Evolutionary conservation across 176 grass and related monocot species (phyloP).

Genomic region (sorghum (Sorghum bicolor)): Sorghum_bicolor_NCBIv3 NC_012872.2:49886001-49886500

Average conservation of each 20-base stretch:
- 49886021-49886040: conserved; percentile 35
- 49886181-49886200: not conserved
- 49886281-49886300: conserved; percentile 27
- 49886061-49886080: conserved; percentile 39
- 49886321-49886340: conserved; percentile 8
- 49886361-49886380: conserved; percentile 32
- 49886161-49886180: conserved; percentile 16
- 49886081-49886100: conserved; percentile 18
- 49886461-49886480: conserved; percentile 63
- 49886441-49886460: conserved; percentile 74
- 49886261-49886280: conserved; percentile 43
- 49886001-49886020: conserved; percentile 33
- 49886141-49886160: conserved; percentile 22
- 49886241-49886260: conserved; percentile 39
- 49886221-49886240: conserved; percentile 27
- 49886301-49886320: conserved; percentile 29
- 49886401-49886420: conserved; percentile 16
- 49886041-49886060: conserved; percentile 43
- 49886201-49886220: conserved; percentile 34
- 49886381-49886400: conserved; percentile 22
- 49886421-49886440: conserved; percentile 28
- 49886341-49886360: conserved; percentile 6
- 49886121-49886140: conserved; percentile 39
- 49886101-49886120: conserved; percentile 19
- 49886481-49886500: conserved; percentile 50